phyloP scores from a whole-genome alignment of 1,284 basidiomycete species.

The Cystobasidium pallidum region DNA sequence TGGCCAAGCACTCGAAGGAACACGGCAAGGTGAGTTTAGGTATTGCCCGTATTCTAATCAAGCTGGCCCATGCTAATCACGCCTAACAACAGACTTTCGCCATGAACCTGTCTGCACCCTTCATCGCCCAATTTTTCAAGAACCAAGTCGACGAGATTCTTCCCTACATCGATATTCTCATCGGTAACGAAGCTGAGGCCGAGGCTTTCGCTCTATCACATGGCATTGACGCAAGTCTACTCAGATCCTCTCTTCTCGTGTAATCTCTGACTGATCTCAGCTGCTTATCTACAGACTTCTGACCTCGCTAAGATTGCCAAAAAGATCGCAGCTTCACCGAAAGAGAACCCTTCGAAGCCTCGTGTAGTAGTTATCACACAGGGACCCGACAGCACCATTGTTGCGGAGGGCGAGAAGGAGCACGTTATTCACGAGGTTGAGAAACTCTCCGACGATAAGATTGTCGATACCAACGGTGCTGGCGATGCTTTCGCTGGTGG shows the following conservation, averaged over 20 bases:
- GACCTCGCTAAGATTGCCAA: conserved; percentile 72
- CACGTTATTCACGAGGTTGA: conserved; percentile 67
- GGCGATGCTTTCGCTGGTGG: conserved; percentile 99
- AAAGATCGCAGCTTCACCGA: conserved; percentile 68
- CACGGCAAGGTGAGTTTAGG: conserved; percentile 74
- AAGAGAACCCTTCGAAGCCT: conserved; percentile 68
- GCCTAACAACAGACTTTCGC: conserved; percentile 68
- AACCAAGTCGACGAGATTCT: conserved; percentile 76
- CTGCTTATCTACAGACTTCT: conserved; percentile 58
- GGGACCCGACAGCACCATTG: conserved; percentile 77
- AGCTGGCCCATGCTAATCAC: no score
- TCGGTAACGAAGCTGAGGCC: conserved; percentile 95
- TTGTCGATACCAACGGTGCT: conserved; percentile 99
- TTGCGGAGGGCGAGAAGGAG: conserved; percentile 67
- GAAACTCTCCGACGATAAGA: conserved; percentile 68
- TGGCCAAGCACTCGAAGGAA: conserved; percentile 79
- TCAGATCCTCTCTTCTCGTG: no score
- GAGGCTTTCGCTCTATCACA: conserved; percentile 78
- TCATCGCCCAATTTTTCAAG: conserved; percentile 94
- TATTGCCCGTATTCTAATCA: no score
- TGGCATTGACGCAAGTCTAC: conserved; percentile 59
- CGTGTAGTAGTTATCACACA: conserved; percentile 92
- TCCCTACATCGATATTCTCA: conserved; percentile 80
- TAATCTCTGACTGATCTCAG: no score
- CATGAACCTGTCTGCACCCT: conserved; percentile 95